These are phyloP conservation scores for Candida anutae DNA, from an alignment of 1,139 yeast genomes.

Conservation along the genomic window DNA sequence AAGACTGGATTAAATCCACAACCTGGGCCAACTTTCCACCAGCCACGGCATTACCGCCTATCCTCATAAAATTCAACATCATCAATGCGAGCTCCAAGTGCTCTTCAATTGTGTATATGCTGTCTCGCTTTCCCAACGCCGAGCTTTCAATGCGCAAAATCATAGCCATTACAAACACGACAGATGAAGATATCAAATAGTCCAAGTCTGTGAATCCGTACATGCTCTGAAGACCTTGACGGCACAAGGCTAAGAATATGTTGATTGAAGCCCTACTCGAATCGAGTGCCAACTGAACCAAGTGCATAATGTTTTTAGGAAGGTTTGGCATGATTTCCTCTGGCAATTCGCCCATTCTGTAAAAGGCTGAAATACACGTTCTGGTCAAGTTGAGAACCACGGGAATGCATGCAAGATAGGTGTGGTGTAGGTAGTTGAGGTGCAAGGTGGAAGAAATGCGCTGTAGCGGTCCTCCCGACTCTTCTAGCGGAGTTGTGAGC, in stretches of 20 bases:
- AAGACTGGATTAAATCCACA: slow-evolving; percentile 9
- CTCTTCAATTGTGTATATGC: slow-evolving; percentile 11
- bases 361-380: slow-evolving; percentile 8
- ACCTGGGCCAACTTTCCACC: slow-evolving; percentile 17
- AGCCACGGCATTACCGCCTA: slow-evolving; percentile 19
- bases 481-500: slow-evolving; percentile 8
- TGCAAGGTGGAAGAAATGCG: slow-evolving; percentile 20
- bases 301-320: slow-evolving; percentile 15
- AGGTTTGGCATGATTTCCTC: slow-evolving; percentile 5
- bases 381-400: slow-evolving; percentile 17
- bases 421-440: slow-evolving; percentile 23
- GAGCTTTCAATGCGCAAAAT: slow-evolving; percentile 10
- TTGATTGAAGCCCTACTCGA: slow-evolving; percentile 20
- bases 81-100: slow-evolving; percentile 14
- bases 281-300: slow-evolving; percentile 13
- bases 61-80: slow-evolving; percentile 16
- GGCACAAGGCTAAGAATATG: slow-evolving; percentile 16
- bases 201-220: slow-evolving; percentile 25
- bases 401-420: slow-evolving; percentile 21
- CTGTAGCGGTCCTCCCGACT: slow-evolving; percentile 7
- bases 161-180: slow-evolving; percentile 17
- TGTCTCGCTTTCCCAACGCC: background rate
- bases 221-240: slow-evolving; percentile 11
- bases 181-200: slow-evolving; percentile 15
- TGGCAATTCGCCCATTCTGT: slow-evolving; percentile 3